These are phyloP conservation scores for Nakazawaea holstii DNA, from an alignment of 805 yeast species.

Conservation along the genomic window DNA sequence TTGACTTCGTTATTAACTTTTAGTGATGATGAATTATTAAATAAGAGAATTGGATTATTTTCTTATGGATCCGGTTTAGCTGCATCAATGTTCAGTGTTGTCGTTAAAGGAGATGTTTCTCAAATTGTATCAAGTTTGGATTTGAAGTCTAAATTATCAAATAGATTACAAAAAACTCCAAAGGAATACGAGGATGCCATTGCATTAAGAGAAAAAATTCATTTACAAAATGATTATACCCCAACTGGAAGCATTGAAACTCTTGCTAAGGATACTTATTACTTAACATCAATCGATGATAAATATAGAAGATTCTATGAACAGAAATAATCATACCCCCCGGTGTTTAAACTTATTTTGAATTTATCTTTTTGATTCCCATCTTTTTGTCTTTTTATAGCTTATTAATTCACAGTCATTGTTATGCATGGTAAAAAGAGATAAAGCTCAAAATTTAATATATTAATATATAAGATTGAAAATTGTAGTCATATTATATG, in stretches of 20 bases:
- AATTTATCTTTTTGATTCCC: no score
- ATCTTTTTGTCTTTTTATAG: background rate
- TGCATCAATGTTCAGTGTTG: conserved; percentile 75
- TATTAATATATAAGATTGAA: no score
- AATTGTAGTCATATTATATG: no score
- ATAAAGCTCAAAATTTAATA: no score
- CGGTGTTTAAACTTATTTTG: no score
- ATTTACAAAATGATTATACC: conserved; percentile 68
- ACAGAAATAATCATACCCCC: background rate
- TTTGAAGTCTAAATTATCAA: conserved; percentile 59
- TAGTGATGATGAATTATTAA: conserved; percentile 68
- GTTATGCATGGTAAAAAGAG: background rate
- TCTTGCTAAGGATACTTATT: conserved; percentile 73
- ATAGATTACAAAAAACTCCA: conserved; percentile 67
- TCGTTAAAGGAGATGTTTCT: conserved; percentile 76
- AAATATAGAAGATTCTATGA: conserved; percentile 81
- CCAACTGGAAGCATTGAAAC: conserved; percentile 78
- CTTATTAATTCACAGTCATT: background rate
- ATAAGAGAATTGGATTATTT: conserved; percentile 85
- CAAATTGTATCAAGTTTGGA: conserved; percentile 59
- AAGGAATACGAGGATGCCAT: conserved; percentile 77
- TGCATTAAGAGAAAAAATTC: conserved; percentile 83
- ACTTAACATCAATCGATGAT: conserved; percentile 79
- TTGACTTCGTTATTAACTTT: conserved; percentile 75
- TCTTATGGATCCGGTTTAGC: conserved; percentile 99